Evolutionary conservation across 371 early-diverging fungal species (phyloP), one percentile per base, ranked within the genome.

Genomic region (Nosema granulosis): DNA sequence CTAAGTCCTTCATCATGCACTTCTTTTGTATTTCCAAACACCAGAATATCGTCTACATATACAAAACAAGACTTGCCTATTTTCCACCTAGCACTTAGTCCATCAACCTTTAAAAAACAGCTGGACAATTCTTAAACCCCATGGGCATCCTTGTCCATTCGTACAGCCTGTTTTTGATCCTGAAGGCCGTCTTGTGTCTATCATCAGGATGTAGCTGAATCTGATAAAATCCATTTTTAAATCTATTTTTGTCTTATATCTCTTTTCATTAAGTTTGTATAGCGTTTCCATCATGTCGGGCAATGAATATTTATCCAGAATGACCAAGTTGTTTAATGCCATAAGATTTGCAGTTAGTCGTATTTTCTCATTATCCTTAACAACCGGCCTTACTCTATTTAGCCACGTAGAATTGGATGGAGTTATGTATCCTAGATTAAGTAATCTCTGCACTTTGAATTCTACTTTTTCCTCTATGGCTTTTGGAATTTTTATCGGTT

Each of bases 141-240:
- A 63, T 62, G 0, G 72, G 73, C 78, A 77, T 77, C 38, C 61
- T 69, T 1, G 3, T 76, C 34, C 52, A 79, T 73, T 79, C 80
- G 31, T 78, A 78, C 61, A 52, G 3, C 22, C 51, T 61, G 22
- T 68, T 57, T 29, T 62, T 65, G 29, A 69, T 20, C 18, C 68
- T 65, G 34, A 79, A 79, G 3, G 78, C 80, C 50, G 79, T 79
- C 50, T 79, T 79, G 12, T 58, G 26, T 4, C 32, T 26, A 58
- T 76, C 35, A 20, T 68, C 37, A 52, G 68, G 49, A 1, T 43
- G 35, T 29, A 76, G n/a, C 37, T 1, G 24, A 9, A 79, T 78
- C 54, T 78, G 74, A 51, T 43, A 69, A 43, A 54, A 79, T 61
- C 52, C 80, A 22, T 79, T 72, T 43, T 79, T 31, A 79, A 62